phyloP scores from a whole-genome alignment of 208 protist species.

The Herpetomonas samuelpessoai region DNA sequence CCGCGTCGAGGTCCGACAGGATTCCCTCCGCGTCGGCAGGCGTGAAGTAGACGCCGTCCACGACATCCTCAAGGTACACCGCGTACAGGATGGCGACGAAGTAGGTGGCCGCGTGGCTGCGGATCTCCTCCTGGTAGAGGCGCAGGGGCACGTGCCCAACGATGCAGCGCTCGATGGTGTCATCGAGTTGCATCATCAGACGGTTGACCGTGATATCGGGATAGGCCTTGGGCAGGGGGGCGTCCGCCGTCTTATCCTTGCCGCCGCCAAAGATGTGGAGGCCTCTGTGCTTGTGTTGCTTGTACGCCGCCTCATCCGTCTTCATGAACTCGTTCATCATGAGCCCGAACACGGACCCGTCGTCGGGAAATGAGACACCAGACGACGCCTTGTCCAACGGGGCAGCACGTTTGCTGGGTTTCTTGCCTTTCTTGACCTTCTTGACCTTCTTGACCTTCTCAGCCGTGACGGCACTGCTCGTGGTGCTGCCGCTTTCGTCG shows the following conservation, averaged over 20 bases:
- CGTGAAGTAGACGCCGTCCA: conserved; percentile 29
- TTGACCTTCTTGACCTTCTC: neutral
- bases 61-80: conserved; percentile 32
- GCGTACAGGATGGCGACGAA: conserved; percentile 40
- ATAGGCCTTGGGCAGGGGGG: neutral
- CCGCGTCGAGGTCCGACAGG: conserved; percentile 29
- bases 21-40: conserved; percentile 34
- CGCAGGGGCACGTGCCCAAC: conserved; percentile 12
- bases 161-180: conserved; percentile 8
- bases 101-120: conserved; percentile 23
- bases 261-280: neutral
- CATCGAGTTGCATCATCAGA: neutral
- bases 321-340: conserved; percentile 1
- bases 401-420: too few relatives aligned
- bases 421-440: neutral
- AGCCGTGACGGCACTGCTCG: neutral
- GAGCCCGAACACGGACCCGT: neutral
- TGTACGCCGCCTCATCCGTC: neutral
- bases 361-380: neutral
- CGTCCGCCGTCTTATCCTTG: neutral
- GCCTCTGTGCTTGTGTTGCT: neutral
- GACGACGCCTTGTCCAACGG: neutral
- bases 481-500: neutral
- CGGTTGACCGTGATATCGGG: neutral
- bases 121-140: conserved; percentile 16